Evolutionary conservation across 495 filamentous ascomycete genomes (phyloP).

Genomic region (Elaphomyces granulatus): DNA sequence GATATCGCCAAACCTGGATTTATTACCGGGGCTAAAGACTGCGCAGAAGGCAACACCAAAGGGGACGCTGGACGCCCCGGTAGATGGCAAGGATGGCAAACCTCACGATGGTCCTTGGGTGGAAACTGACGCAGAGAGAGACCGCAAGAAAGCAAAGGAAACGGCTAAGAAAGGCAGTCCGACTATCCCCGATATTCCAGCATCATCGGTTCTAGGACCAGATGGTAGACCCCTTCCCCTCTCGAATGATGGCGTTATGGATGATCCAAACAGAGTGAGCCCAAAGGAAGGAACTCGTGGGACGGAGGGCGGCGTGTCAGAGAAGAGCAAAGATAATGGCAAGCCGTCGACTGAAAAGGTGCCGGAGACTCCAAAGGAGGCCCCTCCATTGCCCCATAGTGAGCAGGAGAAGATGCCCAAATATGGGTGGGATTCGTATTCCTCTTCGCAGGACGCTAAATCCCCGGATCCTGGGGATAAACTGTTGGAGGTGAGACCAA

Average conservation of each 20-base stretch:
- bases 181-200: not conserved
- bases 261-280: constrained; percentile 55
- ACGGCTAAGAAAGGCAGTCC: constrained; percentile 15
- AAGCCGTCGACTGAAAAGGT: constrained; percentile 55
- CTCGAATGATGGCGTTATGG: constrained; percentile 81
- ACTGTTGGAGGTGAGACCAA: constrained; percentile 50
- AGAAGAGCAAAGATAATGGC: constrained; percentile 62
- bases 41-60: constrained; percentile 16
- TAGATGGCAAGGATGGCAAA: constrained; percentile 92
- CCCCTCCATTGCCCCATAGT: constrained; percentile 63
- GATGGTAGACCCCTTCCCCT: constrained; percentile 61
- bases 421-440: constrained; percentile 26
- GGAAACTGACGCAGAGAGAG: constrained; percentile 46
- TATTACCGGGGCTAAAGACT: not conserved
- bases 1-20: constrained; percentile 1
- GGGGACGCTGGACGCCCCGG: constrained; percentile 77
- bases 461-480: constrained; percentile 23
- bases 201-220: constrained; percentile 19
- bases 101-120: constrained; percentile 86
- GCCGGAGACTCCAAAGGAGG: constrained; percentile 72
- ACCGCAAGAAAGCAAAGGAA: constrained; percentile 38
- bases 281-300: constrained; percentile 78
- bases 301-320: constrained; percentile 72
- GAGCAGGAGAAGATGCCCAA: constrained; percentile 46
- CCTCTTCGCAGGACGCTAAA: constrained; percentile 23